Evolutionary conservation across 169 alveolate species (phyloP), one percentile per base, ranked within the genome.

Genomic region (Cyclospora cayetanensis): DNA sequence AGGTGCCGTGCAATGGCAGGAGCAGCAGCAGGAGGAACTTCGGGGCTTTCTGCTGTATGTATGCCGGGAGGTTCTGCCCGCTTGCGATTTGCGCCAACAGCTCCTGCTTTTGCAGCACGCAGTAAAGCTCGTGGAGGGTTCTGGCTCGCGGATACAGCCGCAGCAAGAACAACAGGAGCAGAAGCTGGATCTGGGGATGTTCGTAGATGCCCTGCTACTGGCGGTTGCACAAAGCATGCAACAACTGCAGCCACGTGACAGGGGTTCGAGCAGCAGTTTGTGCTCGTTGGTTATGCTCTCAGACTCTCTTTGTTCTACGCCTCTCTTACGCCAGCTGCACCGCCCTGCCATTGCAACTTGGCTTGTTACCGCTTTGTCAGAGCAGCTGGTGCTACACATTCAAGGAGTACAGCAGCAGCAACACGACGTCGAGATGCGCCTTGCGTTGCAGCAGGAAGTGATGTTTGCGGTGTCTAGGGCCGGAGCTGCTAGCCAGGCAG

Each of bases 21-120:
- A 70, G 31, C 55, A 22, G 15, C 34, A 18, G 29, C 82, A 37
- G 82, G 55, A 70, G 31, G 55, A 35, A 53, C 29, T 37, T 18
- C 34, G 35, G 11, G 31, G n/a, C 4, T 70, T 70, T 43, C 22
- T 70, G 82, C 53, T 5, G 34, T 34, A 34, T 12, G 31, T 70
- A 29, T 29, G 37, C 20, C 82, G 55, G 50, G 82, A 70, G 50
- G 82, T 70, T 31, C 55, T 70, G 35, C 82, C 82, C n/a, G 82
- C 82, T 7, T 70, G 82, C 55, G 82, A 70, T 9, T 53, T 70
- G 82, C 82, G 39, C 55, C 82, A 70, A 53, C 55, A 20, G 5
- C 18, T 70, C 20, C 29, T 70, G 52, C 82, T 70, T 35, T 35
- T 70, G 82, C 82, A 70, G 82, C n/a, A 43, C 52, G 41, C 50